Evolutionary conservation across 805 yeast species (phyloP).

Genomic region (Helenozyma rhizophorensis): DNA sequence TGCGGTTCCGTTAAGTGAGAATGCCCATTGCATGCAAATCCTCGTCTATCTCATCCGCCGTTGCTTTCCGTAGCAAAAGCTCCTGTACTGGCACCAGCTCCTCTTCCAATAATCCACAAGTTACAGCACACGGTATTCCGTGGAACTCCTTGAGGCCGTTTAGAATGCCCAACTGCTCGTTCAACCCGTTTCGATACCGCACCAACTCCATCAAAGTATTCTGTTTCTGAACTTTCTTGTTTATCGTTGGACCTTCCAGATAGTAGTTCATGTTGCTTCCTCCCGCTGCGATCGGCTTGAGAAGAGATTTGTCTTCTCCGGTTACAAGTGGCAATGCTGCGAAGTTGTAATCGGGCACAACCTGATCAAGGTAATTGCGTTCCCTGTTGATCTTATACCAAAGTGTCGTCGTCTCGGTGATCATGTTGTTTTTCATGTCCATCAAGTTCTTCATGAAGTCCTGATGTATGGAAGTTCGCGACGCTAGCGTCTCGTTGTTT

Average conservation of each 20-base stretch:
- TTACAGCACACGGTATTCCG: slow-evolving; percentile 75
- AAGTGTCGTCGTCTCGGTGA: slow-evolving; percentile 68
- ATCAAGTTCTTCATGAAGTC: slow-evolving; percentile 65
- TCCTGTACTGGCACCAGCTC: slow-evolving; percentile 23
- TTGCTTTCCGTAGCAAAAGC: slow-evolving; percentile 49
- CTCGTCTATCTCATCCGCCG: slow-evolving; percentile 66
- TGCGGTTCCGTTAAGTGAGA: slow-evolving; percentile 2
- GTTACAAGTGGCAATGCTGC: slow-evolving; percentile 32
- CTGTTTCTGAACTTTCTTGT: slow-evolving; percentile 34
- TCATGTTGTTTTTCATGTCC: slow-evolving; percentile 61
- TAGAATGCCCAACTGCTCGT: slow-evolving; percentile 66
- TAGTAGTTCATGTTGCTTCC: slow-evolving; percentile 16
- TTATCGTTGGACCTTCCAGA: slow-evolving; percentile 16
- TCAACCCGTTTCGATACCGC: slow-evolving; percentile 61
- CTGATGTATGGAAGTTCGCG: slow-evolving; percentile 78
- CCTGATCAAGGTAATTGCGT: slow-evolving; percentile 71
- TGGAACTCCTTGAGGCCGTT: slow-evolving; percentile 62
- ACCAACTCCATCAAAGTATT: slow-evolving; percentile 42
- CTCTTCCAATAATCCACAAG: slow-evolving; percentile 37
- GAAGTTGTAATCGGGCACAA: slow-evolving; percentile 51
- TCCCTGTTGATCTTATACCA: slow-evolving; percentile 94
- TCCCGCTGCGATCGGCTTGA: slow-evolving; percentile 13
- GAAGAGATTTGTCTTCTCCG: slow-evolving; percentile 1
- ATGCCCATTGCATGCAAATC: slow-evolving; percentile 70
- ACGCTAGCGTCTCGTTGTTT: slow-evolving; percentile 74